Percentiles rank a stretch among this genome's conserved stretches.
Evolutionary conservation across 768 basidiomycete genomes (phyloP).

Genomic region (Multifurca ochricompacta): DNA sequence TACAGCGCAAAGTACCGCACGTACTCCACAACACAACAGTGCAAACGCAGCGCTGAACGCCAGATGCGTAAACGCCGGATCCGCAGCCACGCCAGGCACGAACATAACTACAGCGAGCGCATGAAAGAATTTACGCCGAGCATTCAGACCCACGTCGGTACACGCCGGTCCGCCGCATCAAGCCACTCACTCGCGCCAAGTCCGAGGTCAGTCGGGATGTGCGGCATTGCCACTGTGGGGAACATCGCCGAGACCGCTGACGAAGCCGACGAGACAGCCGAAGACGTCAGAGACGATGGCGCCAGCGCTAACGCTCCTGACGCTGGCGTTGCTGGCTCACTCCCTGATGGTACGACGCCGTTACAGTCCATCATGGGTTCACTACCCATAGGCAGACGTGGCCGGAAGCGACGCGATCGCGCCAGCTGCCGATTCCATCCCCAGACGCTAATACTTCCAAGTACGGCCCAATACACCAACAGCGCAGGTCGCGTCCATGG

Average conservation of each 20-base stretch:
- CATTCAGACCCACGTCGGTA: slow-evolving; percentile 88
- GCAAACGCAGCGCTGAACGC: slow-evolving; percentile 94
- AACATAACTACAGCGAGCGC: slow-evolving; percentile 95
- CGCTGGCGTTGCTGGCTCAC: slow-evolving; percentile 13
- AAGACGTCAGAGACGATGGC: slow-evolving; percentile 7
- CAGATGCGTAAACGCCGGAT: slow-evolving; percentile 93
- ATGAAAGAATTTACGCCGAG: slow-evolving; percentile 94
- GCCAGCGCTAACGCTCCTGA: slow-evolving; percentile 3
- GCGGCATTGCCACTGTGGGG: slow-evolving; percentile 36
- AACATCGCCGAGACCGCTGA: slow-evolving; percentile 17
- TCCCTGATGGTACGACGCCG: background rate
- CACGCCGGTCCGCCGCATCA: slow-evolving; percentile 83
- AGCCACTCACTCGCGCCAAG: slow-evolving; percentile 55
- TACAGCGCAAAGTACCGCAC: slow-evolving; percentile 97
- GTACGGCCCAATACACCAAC: slow-evolving; percentile 75
- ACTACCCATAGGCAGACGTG: slow-evolving; percentile 27
- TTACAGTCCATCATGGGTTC: background rate
- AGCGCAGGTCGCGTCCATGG: slow-evolving; percentile 76
- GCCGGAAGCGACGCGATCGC: slow-evolving; percentile 60
- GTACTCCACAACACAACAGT: slow-evolving; percentile 91
- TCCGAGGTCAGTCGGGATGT: slow-evolving; percentile 34
- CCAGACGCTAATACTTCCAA: slow-evolving; percentile 79
- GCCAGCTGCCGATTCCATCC: slow-evolving; percentile 92
- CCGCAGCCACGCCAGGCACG: slow-evolving; percentile 84
- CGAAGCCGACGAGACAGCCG: slow-evolving; percentile 9